Conservation (phyloP, 164 flowering plant genomes). For the Cinnamomum chago region DNA sequence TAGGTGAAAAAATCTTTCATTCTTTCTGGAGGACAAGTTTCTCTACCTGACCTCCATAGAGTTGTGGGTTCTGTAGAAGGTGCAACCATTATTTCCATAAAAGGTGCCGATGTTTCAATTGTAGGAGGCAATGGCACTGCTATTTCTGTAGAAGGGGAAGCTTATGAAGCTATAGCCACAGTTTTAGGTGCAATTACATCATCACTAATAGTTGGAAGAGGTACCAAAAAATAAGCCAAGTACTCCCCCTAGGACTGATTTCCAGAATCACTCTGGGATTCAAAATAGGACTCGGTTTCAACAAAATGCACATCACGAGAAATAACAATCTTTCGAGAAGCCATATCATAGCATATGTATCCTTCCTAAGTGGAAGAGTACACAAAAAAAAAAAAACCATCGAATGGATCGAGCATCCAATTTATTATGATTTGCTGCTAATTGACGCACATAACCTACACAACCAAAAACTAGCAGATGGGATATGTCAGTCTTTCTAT, state of each 20-base stretch:
- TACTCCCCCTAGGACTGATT: background rate
- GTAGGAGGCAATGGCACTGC: background rate
- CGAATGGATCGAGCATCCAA: constrained; percentile 4
- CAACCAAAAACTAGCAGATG: background rate
- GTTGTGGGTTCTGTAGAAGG: background rate
- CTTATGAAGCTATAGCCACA: background rate
- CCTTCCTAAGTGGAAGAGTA: constrained; percentile 15
- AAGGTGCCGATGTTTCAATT: background rate
- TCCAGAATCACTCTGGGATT: background rate
- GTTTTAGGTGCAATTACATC: background rate
- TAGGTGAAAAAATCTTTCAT: constrained; percentile 10
- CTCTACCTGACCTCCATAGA: background rate
- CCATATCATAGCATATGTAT: constrained; percentile 5
- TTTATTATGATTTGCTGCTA: background rate
- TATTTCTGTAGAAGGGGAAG: background rate
- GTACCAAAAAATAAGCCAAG: background rate
- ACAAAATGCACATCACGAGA: constrained; percentile 13
- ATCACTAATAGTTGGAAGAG: background rate
- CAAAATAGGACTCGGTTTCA: constrained; percentile 6
- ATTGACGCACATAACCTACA: too few relatives aligned
- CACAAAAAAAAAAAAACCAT: constrained; percentile 8
- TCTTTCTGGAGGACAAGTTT: background rate
- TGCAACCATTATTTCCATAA: background rate
- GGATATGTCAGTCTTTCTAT: background rate
- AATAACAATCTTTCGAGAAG: background rate